phyloP scores from a whole-genome alignment of 2,329 filamentous ascomycete genomes.

The Exophiala calicioides region DNA sequence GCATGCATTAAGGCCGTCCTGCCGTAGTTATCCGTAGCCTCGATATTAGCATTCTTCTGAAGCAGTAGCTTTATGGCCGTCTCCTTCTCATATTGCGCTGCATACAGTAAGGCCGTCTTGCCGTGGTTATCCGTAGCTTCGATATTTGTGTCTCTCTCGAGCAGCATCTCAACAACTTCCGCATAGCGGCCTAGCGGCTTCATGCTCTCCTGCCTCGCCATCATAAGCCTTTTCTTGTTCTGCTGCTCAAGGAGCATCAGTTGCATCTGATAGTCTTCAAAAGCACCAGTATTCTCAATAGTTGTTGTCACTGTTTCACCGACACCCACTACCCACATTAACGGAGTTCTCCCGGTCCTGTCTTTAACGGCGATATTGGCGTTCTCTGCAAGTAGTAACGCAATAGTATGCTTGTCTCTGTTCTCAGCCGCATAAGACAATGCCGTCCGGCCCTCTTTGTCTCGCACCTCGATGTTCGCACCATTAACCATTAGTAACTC shows the following conservation, averaged over 20 bases:
- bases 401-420: not conserved
- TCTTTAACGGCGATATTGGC: constrained; percentile 2
- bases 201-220: too few species aligned
- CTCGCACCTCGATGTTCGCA: not conserved
- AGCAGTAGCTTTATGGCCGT: constrained; percentile 14
- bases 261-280: too few species aligned
- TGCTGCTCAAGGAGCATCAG: too few species aligned
- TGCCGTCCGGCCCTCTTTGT: not conserved
- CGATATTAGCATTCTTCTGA: constrained; percentile 5
- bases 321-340: not conserved
- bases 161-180: constrained; percentile 12
- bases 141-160: constrained; percentile 7
- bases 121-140: not conserved
- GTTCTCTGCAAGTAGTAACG: constrained; percentile 13
- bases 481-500: constrained; percentile 14
- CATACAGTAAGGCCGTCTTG: constrained; percentile 6
- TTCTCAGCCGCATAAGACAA: not conserved
- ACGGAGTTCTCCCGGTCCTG: not conserved
- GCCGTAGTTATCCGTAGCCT: not conserved
- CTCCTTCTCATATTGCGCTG: constrained; percentile 1
- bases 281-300: too few species aligned
- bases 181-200: too few species aligned
- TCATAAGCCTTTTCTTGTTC: too few species aligned
- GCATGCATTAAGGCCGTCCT: constrained; percentile 1
- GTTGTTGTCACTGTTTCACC: constrained; percentile 4